A percentile compares a stretch with the other conserved stretches of the same genome.
Conservation (phyloP, 805 yeast species). For the Zygosaccharomyces siamensis region DNA sequence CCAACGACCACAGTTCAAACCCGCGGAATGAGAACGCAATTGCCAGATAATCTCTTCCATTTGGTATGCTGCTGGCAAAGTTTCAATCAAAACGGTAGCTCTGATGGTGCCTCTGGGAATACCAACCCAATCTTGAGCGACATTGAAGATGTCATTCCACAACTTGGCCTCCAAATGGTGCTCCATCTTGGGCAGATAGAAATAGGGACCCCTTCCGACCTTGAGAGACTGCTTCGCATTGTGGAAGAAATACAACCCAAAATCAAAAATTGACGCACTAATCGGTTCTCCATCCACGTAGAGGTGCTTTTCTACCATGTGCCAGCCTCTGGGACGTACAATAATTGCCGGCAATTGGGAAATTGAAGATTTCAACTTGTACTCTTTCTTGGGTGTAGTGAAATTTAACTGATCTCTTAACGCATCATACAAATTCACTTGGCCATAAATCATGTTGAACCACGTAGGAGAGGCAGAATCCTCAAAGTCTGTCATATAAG, state of each 20-base stretch:
- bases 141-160: constrained; percentile 78
- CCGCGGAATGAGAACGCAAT: constrained; percentile 70
- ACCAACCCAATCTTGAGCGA: constrained; percentile 65
- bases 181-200: constrained; percentile 81
- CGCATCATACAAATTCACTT: constrained; percentile 72
- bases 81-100: constrained; percentile 78
- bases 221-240: constrained; percentile 59
- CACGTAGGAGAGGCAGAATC: constrained; percentile 84
- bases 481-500: constrained; percentile 84
- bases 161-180: constrained; percentile 77
- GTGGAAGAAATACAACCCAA: constrained; percentile 72
- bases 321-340: constrained; percentile 90
- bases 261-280: constrained; percentile 72
- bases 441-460: constrained; percentile 75
- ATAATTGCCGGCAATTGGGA: constrained; percentile 59
- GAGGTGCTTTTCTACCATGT: constrained; percentile 69
- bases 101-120: constrained; percentile 73
- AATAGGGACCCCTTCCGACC: constrained; percentile 74
- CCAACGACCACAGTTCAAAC: constrained; percentile 87
- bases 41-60: constrained; percentile 80
- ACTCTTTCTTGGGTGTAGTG: constrained; percentile 41
- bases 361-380: constrained; percentile 45
- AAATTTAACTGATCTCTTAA: constrained; percentile 62
- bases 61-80: constrained; percentile 81
- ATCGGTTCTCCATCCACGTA: constrained; percentile 71